Conservation (phyloP, 495 filamentous ascomycete species). For the Trichoderma asperelloides region DNA sequence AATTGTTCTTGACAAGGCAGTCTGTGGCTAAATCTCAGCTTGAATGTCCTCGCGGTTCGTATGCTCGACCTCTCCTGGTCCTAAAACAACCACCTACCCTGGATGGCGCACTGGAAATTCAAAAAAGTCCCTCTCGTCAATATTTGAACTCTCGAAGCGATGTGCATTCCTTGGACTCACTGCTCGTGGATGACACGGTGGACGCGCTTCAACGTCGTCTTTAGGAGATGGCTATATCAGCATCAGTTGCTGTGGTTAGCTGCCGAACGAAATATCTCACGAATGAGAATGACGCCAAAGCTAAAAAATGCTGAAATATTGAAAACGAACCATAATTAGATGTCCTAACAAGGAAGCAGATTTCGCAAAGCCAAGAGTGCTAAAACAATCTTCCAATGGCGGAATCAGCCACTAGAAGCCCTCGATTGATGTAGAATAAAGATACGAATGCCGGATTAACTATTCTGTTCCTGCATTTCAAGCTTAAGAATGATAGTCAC, state of each 20-base stretch:
- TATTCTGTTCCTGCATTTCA: neutral
- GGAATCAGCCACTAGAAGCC: neutral
- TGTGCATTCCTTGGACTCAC: constrained; percentile 43
- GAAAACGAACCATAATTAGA: neutral
- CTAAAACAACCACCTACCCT: constrained; percentile 44
- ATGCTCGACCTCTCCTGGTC: no score
- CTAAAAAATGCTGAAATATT: neutral
- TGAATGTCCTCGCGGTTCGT: neutral
- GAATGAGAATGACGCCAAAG: no score
- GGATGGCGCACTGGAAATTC: constrained; percentile 66
- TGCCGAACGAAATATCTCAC: neutral
- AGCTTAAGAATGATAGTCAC: neutral
- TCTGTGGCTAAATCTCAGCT: constrained; percentile 41
- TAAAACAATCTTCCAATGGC: neutral
- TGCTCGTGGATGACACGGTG: constrained; percentile 82
- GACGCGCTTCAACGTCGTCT: constrained; percentile 63
- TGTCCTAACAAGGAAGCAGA: no score
- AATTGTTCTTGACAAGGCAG: constrained; percentile 78
- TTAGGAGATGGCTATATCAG: constrained; percentile 34
- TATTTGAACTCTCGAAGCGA: neutral
- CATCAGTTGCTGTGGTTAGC: neutral
- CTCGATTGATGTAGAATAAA: neutral
- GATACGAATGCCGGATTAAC: neutral
- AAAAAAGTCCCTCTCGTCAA: constrained; percentile 11
- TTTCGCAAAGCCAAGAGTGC: neutral